Base-by-base conservation (phyloP, 2,329 filamentous ascomycete species). In the Thelonectria olida region DNA sequence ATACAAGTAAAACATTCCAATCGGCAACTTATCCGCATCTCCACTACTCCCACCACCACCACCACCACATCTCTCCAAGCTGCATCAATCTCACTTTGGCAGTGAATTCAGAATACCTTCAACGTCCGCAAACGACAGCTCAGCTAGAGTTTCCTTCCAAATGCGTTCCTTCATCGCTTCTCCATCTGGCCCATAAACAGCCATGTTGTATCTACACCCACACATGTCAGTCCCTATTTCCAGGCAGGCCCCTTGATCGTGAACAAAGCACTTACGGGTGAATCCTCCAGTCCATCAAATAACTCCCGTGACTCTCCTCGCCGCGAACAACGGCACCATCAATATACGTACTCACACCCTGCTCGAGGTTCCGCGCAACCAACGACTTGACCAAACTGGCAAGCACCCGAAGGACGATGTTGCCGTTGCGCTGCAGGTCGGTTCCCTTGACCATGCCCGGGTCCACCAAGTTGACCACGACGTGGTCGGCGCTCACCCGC, bases 401-500 rank as follows among this genome's bases (percentile, higher is more conserved):
- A 0, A 73, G 12, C 1, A 69, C 41, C 5, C 50, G 62, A 1
- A 70, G 6, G 0, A 74, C 4, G 1, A 69, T 54, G 9, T 60
- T 58, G 1, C 68, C 59, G 2, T 80, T 75, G 1, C 78, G 75
- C 15, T 67, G 62, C 3, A 86, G 71, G 0, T 71, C 66, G 0
- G 84, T 85, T 3, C 79, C 81, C 34, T 73, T 77, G 7, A 78
- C 73, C 44, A 77, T 73, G 0, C 80, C 83, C 1, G 83, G 83
- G 19, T 83, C 81, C 1, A 79, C 80, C 2, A 82, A 61, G 53
- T 84, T 85, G 39, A 85, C 71, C 7, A 81, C 62, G 0, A 82
- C 77, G 34, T 82, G 76, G 2, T 81, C 74, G 0, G 77, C 63
- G 1, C 72, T 72, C 0, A 82, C 73, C 19, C 73, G 72, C 15